Evolutionary conservation across 2,329 filamentous ascomycete genomes (phyloP).

Genomic region (Penicillium griseofulvum): DNA sequence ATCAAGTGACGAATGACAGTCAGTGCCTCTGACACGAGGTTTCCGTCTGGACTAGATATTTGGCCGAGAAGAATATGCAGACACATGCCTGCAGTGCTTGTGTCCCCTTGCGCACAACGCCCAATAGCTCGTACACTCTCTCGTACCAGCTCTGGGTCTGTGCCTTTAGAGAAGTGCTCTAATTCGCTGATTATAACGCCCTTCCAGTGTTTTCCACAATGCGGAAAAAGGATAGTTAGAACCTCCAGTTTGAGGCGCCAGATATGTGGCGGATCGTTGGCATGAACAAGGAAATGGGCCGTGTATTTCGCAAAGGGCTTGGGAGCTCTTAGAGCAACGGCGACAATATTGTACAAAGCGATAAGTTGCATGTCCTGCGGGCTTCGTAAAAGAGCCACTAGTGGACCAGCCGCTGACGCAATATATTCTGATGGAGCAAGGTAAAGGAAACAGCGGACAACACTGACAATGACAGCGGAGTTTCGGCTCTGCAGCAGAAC

Average conservation of each 20-base stretch:
- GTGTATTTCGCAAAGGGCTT: constrained; percentile 82
- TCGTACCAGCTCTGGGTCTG: constrained; percentile 73
- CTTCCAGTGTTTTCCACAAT: constrained; percentile 72
- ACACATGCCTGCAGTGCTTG: constrained; percentile 70
- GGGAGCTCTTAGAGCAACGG: constrained; percentile 76
- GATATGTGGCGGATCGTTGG: constrained; percentile 73
- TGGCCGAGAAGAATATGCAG: constrained; percentile 79
- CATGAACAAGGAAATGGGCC: constrained; percentile 82
- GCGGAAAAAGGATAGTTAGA: constrained; percentile 84
- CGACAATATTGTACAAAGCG: constrained; percentile 89
- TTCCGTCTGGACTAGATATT: constrained; percentile 82
- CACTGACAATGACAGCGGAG: constrained; percentile 84
- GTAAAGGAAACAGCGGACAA: constrained; percentile 79
- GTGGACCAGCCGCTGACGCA: constrained; percentile 71
- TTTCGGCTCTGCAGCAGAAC: constrained; percentile 91
- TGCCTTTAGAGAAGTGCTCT: constrained; percentile 80
- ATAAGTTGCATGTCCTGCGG: constrained; percentile 85
- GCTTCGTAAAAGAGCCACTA: constrained; percentile 80
- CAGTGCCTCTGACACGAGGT: constrained; percentile 84
- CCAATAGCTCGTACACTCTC: constrained; percentile 93
- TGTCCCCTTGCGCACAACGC: constrained; percentile 79
- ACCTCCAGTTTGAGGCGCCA: constrained; percentile 93
- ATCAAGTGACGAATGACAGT: constrained; percentile 96
- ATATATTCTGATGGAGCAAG: constrained; percentile 78
- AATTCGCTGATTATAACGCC: constrained; percentile 87